These are phyloP conservation scores for Plantago lanceolata DNA, from an alignment of 305 asterid species.

Conservation along the genomic window DNA sequence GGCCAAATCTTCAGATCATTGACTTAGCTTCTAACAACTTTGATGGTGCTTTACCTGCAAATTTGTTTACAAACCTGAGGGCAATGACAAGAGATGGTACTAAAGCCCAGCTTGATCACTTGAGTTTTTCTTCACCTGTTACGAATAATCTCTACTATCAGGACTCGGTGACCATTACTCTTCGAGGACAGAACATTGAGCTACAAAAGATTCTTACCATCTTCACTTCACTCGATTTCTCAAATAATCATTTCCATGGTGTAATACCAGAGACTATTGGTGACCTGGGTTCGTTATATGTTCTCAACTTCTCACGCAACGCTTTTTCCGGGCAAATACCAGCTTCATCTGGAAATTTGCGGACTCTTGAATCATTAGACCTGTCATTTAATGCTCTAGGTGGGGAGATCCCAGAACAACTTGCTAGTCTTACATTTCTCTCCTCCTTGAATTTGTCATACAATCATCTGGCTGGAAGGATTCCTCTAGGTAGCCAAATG, in stretches of 20 bases:
- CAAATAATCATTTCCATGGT: conserved; percentile 37
- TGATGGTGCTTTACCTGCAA: neutral
- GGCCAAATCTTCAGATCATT: conserved; percentile 37
- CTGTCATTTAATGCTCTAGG: conserved; percentile 34
- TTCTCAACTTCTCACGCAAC: conserved; percentile 46
- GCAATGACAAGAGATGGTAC: neutral
- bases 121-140: neutral
- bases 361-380: conserved; percentile 39
- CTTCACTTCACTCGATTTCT: conserved; percentile 41
- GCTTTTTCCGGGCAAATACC: conserved; percentile 35
- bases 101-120: conserved; percentile 1
- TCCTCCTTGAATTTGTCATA: conserved; percentile 33
- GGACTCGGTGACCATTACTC: conserved; percentile 32
- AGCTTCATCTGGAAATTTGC: conserved; percentile 31
- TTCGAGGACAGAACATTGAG: conserved; percentile 33
- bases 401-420: conserved; percentile 36
- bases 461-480: conserved; percentile 32
- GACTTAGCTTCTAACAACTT: conserved; percentile 21
- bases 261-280: conserved; percentile 35
- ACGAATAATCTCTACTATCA: conserved; percentile 24
- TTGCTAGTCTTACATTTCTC: conserved; percentile 33
- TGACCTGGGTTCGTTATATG: conserved; percentile 29
- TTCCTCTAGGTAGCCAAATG: conserved; percentile 17
- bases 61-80: conserved; percentile 1
- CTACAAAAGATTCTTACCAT: conserved; percentile 28